Percentiles rank a stretch among this genome's conserved stretches.
Evolutionary conservation across 257 asterid species (phyloP).

Genomic region (Dorcoceras hygrometricum): DNA sequence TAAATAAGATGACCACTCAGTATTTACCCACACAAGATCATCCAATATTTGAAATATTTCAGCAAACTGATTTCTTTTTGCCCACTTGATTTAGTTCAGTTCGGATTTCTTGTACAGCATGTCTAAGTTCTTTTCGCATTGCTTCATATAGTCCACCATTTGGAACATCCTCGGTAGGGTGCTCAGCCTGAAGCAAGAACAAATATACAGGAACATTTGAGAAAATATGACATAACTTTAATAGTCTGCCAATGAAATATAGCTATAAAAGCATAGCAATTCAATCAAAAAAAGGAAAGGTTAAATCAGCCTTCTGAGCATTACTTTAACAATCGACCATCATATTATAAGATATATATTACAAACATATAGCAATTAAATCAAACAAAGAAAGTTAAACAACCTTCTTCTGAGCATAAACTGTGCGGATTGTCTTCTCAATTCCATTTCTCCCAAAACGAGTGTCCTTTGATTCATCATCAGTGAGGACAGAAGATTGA

Average conservation of each 20-base stretch:
- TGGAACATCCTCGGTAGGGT: conserved; percentile 46
- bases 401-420: conserved; percentile 69
- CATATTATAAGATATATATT: no score
- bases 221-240: neutral
- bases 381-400: neutral
- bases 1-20: conserved; percentile 4
- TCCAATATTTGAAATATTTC: conserved; percentile 5
- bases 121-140: conserved; percentile 74
- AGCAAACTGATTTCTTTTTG: conserved; percentile 25
- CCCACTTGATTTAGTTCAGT: conserved; percentile 75
- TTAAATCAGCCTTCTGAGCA: conserved; percentile 48
- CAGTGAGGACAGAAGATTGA: conserved; percentile 73
- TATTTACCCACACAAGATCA: conserved; percentile 15
- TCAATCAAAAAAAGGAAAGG: no score
- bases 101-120: conserved; percentile 81
- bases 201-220: neutral
- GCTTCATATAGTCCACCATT: conserved; percentile 63
- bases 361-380: no score
- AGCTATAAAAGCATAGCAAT: no score
- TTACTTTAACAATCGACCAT: no score
- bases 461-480: conserved; percentile 66
- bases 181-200: conserved; percentile 46
- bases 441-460: conserved; percentile 45
- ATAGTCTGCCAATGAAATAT: neutral
- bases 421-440: conserved; percentile 70